Conservation (phyloP, 441 rosid genomes). For the Cnidoscolus chayamansa region DNA sequence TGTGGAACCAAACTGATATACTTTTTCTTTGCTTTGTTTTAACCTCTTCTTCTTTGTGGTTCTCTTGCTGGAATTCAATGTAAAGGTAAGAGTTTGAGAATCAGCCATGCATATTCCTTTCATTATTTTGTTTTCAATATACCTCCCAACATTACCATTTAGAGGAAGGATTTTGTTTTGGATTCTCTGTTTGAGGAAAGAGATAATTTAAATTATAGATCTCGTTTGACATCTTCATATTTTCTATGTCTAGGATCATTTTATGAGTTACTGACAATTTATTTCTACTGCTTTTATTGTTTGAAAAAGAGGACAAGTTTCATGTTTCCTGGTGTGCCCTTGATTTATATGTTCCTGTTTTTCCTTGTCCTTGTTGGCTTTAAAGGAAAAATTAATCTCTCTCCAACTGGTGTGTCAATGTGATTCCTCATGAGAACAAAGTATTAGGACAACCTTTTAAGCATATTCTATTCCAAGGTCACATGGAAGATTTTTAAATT, state of each 20-base stretch:
- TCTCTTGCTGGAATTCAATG: slow-evolving; percentile 16
- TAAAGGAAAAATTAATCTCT: slow-evolving; percentile 23
- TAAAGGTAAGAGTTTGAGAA: slow-evolving; percentile 24
- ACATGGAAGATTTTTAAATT: slow-evolving; percentile 52
- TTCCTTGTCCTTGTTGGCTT: slow-evolving; percentile 24
- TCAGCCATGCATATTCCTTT: slow-evolving; percentile 17
- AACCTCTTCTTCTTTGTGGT: slow-evolving; percentile 17
- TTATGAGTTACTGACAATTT: slow-evolving; percentile 14
- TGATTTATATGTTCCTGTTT: slow-evolving; percentile 28
- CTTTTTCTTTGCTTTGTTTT: slow-evolving; percentile 13
- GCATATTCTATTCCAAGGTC: slow-evolving; percentile 48
- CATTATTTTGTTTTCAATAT: not conserved
- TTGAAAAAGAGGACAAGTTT: slow-evolving; percentile 24
- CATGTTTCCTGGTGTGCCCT: slow-evolving; percentile 32
- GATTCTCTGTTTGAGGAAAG: not conserved
- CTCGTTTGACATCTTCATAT: not conserved
- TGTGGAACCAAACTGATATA: slow-evolving; percentile 8
- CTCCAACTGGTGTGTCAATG: slow-evolving; percentile 33
- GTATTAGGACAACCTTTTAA: slow-evolving; percentile 43
- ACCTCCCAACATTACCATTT: not conserved
- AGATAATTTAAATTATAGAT: slow-evolving; percentile 4
- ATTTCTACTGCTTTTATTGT: slow-evolving; percentile 5
- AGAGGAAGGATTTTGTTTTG: not conserved
- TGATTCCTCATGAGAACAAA: slow-evolving; percentile 37
- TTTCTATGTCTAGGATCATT: not conserved